phyloP scores from a whole-genome alignment of 2,329 filamentous ascomycete genomes.

The Nemania serpens region DNA sequence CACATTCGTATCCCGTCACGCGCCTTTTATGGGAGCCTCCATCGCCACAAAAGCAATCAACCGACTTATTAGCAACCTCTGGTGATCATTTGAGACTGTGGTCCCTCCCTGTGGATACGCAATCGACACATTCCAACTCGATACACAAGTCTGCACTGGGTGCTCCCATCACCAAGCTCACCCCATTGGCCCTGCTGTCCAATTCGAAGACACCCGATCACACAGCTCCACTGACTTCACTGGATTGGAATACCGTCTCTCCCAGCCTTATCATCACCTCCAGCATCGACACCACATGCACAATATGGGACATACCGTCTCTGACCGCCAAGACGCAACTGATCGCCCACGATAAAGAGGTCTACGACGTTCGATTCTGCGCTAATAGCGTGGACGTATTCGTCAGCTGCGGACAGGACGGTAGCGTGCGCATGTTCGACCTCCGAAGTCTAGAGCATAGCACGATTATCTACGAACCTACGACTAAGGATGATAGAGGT shows the following conservation, averaged over 20 bases:
- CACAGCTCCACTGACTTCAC: conserved; percentile 90
- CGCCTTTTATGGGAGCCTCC: conserved; percentile 95
- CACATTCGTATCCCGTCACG: conserved; percentile 96
- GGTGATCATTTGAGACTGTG: conserved; percentile 92
- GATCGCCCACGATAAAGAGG: conserved; percentile 98
- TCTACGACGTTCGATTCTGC: conserved; percentile 97
- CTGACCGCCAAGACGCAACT: conserved; percentile 97
- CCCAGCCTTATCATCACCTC: conserved; percentile 98
- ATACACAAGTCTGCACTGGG: conserved; percentile 65
- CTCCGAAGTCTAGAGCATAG: conserved; percentile 94
- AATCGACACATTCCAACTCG: conserved; percentile 66
- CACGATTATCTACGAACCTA: conserved; percentile 98
- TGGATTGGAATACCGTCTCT: conserved; percentile 98
- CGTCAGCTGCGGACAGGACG: conserved; percentile 95
- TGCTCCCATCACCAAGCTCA: conserved; percentile 75
- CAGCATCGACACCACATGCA: conserved; percentile 98
- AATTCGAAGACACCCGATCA: conserved; percentile 99
- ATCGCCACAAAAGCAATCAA: conserved; percentile 91
- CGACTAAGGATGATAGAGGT: conserved; percentile 80
- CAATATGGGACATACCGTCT: conserved; percentile 98
- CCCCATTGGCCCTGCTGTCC: conserved; percentile 87
- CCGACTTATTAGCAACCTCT: conserved; percentile 91
- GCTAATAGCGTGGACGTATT: conserved; percentile 99
- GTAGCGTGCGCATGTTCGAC: conserved; percentile 98
- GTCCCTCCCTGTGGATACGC: conserved; percentile 78